Percentiles rank a stretch among this genome's conserved stretches.
phyloP scores from a whole-genome alignment of 1,139 yeast genomes.

The Taphrina confusa region DNA sequence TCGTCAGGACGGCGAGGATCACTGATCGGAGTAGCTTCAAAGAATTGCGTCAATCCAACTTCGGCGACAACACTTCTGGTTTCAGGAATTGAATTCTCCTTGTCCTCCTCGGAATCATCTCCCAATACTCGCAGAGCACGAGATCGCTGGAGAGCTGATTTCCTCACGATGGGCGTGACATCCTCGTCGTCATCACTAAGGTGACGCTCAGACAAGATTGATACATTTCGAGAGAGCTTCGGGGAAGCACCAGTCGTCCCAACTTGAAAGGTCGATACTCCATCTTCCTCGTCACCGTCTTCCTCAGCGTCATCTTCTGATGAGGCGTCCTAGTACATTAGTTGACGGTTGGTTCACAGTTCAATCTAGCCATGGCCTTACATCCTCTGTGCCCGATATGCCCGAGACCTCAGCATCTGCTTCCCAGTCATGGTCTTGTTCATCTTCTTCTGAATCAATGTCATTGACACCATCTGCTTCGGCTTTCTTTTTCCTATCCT shows the following conservation, averaged over 20 bases:
- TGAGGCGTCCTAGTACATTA: not conserved
- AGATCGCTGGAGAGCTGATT: not conserved
- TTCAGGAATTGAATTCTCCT: slow-evolving; percentile 19
- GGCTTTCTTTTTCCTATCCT: slow-evolving; percentile 33
- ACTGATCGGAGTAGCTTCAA: slow-evolving; percentile 11
- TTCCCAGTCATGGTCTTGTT: slow-evolving; percentile 44
- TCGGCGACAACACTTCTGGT: not conserved
- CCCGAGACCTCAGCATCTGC: slow-evolving; percentile 42
- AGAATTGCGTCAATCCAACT: slow-evolving; percentile 24
- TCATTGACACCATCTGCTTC: slow-evolving; percentile 50
- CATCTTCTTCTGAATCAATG: slow-evolving; percentile 45
- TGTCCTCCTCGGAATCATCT: slow-evolving; percentile 30
- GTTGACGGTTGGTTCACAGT: no score
- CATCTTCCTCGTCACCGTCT: not conserved
- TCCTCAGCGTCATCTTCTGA: not conserved
- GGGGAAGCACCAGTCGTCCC: slow-evolving; percentile 1
- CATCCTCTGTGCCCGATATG: slow-evolving; percentile 35
- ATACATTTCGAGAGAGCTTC: not conserved
- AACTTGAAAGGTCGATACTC: not conserved
- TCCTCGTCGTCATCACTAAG: slow-evolving; percentile 18
- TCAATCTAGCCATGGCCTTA: not conserved
- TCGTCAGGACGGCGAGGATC: not conserved
- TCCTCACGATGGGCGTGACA: not conserved
- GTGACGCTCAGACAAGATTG: slow-evolving; percentile 16
- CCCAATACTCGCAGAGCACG: slow-evolving; percentile 9